phyloP scores from a whole-genome alignment of 305 asterid species.

The Fraxinus angustifolia region DNA sequence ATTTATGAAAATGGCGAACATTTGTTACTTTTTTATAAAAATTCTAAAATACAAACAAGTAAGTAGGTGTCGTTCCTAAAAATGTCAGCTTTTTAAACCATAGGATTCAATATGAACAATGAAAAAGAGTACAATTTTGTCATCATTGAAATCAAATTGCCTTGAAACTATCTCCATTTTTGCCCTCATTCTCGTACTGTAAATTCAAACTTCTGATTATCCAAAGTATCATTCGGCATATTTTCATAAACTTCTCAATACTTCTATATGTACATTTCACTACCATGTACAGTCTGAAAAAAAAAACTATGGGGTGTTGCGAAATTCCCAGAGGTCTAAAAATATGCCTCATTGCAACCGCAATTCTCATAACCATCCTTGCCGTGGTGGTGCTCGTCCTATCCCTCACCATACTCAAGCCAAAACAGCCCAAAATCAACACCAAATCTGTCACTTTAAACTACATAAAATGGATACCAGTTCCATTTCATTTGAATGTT shows the following conservation, averaged over 20 bases:
- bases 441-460: constrained; percentile 35
- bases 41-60: neutral
- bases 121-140: constrained; percentile 1
- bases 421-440: constrained; percentile 45
- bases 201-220: neutral
- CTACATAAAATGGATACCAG: neutral
- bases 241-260: neutral
- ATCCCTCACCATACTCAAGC: constrained; percentile 42
- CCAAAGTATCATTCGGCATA: neutral
- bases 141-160: constrained; percentile 9
- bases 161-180: constrained; percentile 27
- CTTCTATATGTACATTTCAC: neutral
- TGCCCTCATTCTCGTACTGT: neutral
- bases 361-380: constrained; percentile 24
- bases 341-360: constrained; percentile 35
- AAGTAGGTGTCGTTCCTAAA: neutral
- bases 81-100: neutral
- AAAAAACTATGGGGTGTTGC: constrained; percentile 25
- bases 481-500: constrained; percentile 38
- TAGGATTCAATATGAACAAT: neutral
- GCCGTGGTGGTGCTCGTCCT: constrained; percentile 20
- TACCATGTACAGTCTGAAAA: neutral
- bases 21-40: neutral
- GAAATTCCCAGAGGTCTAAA: constrained; percentile 31
- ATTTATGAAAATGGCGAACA: neutral